Evolutionary conservation across 768 basidiomycete species (phyloP).

Genomic region (Trametes gibbosa): DNA sequence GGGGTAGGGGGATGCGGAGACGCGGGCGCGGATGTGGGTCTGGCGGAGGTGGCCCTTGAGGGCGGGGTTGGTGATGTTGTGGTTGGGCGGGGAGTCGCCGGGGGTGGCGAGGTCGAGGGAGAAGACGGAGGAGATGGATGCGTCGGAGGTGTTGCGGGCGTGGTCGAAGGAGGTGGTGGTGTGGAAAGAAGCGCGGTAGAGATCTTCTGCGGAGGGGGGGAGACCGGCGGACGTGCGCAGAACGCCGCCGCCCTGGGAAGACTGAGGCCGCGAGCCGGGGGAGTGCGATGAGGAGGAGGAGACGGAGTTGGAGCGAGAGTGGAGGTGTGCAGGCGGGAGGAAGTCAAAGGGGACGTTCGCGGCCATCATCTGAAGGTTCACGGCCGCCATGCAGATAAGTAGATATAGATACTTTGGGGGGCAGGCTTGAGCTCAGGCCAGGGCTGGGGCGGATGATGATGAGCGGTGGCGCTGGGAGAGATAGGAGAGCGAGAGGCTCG

Average conservation of each 20-base stretch:
- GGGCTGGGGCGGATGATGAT: neutral
- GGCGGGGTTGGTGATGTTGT: constrained; percentile 70
- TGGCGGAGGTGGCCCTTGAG: constrained; percentile 76
- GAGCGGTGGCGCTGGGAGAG: constrained; percentile 2
- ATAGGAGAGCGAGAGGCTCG: constrained; percentile 1
- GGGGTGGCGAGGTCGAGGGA: constrained; percentile 44
- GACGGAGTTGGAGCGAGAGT: constrained; percentile 77
- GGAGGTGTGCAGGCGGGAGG: constrained; percentile 56
- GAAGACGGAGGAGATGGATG: constrained; percentile 43
- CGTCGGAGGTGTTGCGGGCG: constrained; percentile 39
- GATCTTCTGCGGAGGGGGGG: constrained; percentile 59
- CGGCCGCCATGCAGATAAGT: constrained; percentile 57
- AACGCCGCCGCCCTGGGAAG: constrained; percentile 60
- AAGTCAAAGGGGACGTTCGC: constrained; percentile 70
- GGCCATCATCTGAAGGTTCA: constrained; percentile 73
- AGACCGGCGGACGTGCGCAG: constrained; percentile 51
- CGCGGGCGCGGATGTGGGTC: constrained; percentile 75
- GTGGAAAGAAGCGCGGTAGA: constrained; percentile 67
- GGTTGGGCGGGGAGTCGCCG: constrained; percentile 70
- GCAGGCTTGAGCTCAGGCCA: neutral
- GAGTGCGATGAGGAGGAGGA: constrained; percentile 74
- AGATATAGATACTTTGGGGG: constrained; percentile 19
- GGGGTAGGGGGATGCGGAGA: constrained; percentile 80
- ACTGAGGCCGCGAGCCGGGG: constrained; percentile 72
- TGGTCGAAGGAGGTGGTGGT: constrained; percentile 48